Base-by-base conservation (phyloP, 805 yeast species). In the Starmerella roubikii region DNA sequence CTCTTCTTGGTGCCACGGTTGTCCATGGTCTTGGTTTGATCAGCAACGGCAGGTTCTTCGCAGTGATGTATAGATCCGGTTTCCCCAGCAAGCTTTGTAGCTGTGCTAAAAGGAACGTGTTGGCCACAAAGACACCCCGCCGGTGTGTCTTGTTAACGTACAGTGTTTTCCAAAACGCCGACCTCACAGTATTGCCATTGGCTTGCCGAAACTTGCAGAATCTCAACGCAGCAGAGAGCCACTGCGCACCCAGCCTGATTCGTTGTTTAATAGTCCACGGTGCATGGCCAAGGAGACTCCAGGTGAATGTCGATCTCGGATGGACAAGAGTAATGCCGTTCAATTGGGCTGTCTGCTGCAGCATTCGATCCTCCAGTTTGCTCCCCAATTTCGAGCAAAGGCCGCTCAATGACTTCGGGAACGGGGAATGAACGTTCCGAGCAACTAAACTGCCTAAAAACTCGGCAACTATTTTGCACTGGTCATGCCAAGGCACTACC, bases 11-110 rank as follows among this genome's bases (percentile, higher is more conserved):
- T 2, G 20, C 3, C 2, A 24, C 71, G 3, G 71, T 59, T 0
- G 72, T 68, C 96, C 96, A 85, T 10, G 79, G 78, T 41, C 74
- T 64, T 21, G 95, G 95, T 38, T 71, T 69, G 4, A 78, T 75
- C 33, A 85, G 62, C 93, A 83, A 82, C 9, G 96, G 96, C 36
- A 84, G 64, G 45, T 71, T 70, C 54, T 80, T 88, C 7, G 78
- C 56, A 45, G 72, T 32, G 3, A 42, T 74, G 83, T 63, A 16
- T 79, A 72, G 34, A 93, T 93, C 59, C 52, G 74, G 75, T 38
- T 71, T 70, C 28, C 18, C 29, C 11, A 4, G 13, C 21, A 15
- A 3, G 15, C 13, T 9, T 23, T 93, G 88, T 35, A 71, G 68
- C 32, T 68, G 67, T 50, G 72, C 78, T 54, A 79, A 83, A 54